A percentile compares a stretch with the other conserved stretches of the same genome.
These are phyloP conservation scores for Schizosaccharomyces versatilis DNA, from an alignment of 1,139 yeast species.

Conservation along the genomic window DNA sequence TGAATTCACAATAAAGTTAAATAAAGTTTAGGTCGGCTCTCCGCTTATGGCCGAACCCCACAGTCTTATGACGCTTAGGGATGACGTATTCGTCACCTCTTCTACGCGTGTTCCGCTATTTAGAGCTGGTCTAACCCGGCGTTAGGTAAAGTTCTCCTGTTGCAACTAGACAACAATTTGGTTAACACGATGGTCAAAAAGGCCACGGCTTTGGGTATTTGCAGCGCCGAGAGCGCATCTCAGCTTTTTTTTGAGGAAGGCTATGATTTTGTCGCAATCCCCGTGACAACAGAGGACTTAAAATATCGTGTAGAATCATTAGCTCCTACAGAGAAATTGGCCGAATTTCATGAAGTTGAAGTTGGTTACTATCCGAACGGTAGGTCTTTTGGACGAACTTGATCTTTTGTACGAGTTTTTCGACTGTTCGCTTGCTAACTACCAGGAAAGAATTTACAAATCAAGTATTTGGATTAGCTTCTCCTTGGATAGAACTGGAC, in stretches of 20 bases:
- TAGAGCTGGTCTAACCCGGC: no score
- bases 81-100: no score
- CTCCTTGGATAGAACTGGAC: constrained; percentile 46
- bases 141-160: no score
- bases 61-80: no score
- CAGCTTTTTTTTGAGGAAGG: background rate
- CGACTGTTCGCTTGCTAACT: background rate
- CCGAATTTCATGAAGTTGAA: background rate
- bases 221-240: background rate
- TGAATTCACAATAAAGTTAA: no score
- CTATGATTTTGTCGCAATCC: background rate
- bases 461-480: constrained; percentile 29
- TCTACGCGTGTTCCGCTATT: no score
- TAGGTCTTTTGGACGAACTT: background rate
- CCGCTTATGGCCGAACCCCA: no score
- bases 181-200: background rate
- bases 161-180: no score
- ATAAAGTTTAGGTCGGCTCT: no score
- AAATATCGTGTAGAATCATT: background rate
- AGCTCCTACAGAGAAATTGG: background rate
- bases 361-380: background rate
- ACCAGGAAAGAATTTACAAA: constrained; percentile 18
- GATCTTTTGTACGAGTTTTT: background rate
- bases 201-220: background rate
- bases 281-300: background rate